A percentile compares a stretch with the other conserved stretches of the same genome.
These are phyloP conservation scores for Calonectria pauciramosa DNA, from an alignment of 2,329 filamentous ascomycete genomes.

Conservation along the genomic window DNA sequence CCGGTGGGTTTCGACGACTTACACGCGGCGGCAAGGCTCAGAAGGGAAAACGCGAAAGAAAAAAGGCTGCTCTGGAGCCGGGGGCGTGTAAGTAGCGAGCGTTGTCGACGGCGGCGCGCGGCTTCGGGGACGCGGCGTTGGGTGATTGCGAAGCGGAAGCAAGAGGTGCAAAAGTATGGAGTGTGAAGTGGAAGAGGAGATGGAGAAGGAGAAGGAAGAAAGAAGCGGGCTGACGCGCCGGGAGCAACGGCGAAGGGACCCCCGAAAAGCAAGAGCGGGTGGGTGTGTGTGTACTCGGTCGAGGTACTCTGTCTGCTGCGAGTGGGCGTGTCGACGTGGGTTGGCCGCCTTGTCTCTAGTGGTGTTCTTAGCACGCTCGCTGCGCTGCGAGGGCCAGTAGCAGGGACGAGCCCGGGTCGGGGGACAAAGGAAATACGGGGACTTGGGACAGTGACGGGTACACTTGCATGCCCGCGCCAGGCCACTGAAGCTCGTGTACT, in stretches of 20 bases:
- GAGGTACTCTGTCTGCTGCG: slow-evolving; percentile 11
- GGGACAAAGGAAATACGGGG: slow-evolving; percentile 24
- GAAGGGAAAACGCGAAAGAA: slow-evolving; percentile 34
- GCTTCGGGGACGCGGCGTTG: slow-evolving; percentile 24
- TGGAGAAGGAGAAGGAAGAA: slow-evolving; percentile 32
- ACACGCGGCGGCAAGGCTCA: slow-evolving; percentile 45
- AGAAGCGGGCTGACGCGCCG: slow-evolving; percentile 48
- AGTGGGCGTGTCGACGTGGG: slow-evolving; percentile 16
- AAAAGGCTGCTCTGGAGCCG: slow-evolving; percentile 6
- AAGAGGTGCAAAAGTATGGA: slow-evolving; percentile 27
- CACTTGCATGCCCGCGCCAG: not conserved
- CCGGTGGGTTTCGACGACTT: slow-evolving; percentile 45
- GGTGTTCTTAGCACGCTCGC: slow-evolving; percentile 21
- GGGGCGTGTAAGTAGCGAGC: slow-evolving; percentile 16
- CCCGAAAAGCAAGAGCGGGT: slow-evolving; percentile 43
- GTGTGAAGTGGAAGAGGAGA: slow-evolving; percentile 29
- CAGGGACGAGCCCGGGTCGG: slow-evolving; percentile 6
- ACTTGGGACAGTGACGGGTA: not conserved
- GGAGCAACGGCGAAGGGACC: slow-evolving; percentile 45
- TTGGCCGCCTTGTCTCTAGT: slow-evolving; percentile 16
- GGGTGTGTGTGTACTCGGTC: slow-evolving; percentile 20
- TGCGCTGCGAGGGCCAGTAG: slow-evolving; percentile 18
- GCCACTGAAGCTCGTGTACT: not conserved
- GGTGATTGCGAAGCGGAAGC: not conserved
- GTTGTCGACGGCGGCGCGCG: slow-evolving; percentile 12